A percentile compares a stretch with the other conserved stretches of the same genome.
Conservation (phyloP, 306 rosid genomes). For the Astragalus membranaceus region DNA sequence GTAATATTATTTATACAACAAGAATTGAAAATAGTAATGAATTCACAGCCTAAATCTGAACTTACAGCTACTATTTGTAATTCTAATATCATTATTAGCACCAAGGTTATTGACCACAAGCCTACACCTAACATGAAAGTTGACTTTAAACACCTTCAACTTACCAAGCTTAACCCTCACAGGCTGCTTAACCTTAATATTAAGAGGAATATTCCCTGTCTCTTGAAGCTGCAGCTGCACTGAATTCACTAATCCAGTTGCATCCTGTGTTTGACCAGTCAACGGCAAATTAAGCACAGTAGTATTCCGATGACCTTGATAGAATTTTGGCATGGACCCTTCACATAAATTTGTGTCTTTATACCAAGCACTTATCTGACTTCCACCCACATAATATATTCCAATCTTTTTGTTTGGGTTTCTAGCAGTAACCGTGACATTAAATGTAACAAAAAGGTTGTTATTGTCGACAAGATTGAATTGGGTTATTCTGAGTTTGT, state of each 20-base stretch:
- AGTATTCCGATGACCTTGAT: slow-evolving; percentile 77
- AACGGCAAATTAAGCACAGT: slow-evolving; percentile 48
- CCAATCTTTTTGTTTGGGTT: slow-evolving; percentile 91
- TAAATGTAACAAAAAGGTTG: slow-evolving; percentile 40
- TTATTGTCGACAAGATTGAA: slow-evolving; percentile 23
- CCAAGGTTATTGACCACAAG: slow-evolving; percentile 44
- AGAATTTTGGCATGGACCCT: slow-evolving; percentile 77
- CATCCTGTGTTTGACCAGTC: slow-evolving; percentile 48
- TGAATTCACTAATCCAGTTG: slow-evolving; percentile 2
- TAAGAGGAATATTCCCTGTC: slow-evolving; percentile 49
- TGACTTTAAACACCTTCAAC: slow-evolving; percentile 64
- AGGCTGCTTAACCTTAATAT: slow-evolving; percentile 57
- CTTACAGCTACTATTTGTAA: slow-evolving; percentile 56
- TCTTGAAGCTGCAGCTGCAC: slow-evolving; percentile 33
- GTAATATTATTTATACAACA: background rate
- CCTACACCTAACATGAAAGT: slow-evolving; percentile 59
- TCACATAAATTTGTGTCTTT: slow-evolving; percentile 41
- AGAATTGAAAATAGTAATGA: background rate
- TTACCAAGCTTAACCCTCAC: slow-evolving; percentile 74
- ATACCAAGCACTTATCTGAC: slow-evolving; percentile 63
- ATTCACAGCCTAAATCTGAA: slow-evolving; percentile 57
- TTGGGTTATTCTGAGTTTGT: slow-evolving; percentile 32
- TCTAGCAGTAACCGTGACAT: slow-evolving; percentile 53
- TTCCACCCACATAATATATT: slow-evolving; percentile 74
- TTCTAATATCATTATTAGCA: slow-evolving; percentile 31